Conservation (phyloP, 1,139 yeast genomes). For the Barnettozyma hawaiiensis region DNA sequence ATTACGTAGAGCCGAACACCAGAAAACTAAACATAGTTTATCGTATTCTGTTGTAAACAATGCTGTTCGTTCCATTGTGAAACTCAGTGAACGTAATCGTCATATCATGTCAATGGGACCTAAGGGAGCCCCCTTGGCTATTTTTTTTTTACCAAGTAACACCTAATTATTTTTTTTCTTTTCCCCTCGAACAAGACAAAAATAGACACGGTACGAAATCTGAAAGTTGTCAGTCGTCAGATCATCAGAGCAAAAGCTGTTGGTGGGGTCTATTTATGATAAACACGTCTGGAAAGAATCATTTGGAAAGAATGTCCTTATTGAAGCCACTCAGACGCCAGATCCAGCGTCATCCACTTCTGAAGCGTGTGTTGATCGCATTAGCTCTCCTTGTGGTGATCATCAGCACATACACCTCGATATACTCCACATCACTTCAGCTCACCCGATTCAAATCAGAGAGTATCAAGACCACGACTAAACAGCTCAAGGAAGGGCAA, state of each 20-base stretch:
- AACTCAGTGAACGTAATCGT: too few species aligned
- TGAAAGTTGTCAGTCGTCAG: not conserved
- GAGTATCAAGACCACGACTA: not conserved
- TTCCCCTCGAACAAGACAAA: too few species aligned
- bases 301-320: not conserved
- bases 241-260: not conserved
- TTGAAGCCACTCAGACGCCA: slow-evolving; percentile 2
- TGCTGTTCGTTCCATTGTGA: too few species aligned
- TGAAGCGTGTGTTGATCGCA: not conserved
- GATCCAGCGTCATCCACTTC: slow-evolving; percentile 2
- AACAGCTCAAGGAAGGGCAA: not conserved
- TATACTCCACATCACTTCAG: slow-evolving; percentile 1
- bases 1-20: too few species aligned
- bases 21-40: too few species aligned
- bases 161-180: too few species aligned
- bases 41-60: too few species aligned
- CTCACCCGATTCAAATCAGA: not conserved
- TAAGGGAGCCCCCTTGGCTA: too few species aligned
- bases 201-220: too few species aligned
- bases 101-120: too few species aligned
- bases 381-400: not conserved
- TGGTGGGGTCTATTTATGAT: not conserved
- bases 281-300: too few species aligned
- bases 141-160: too few species aligned
- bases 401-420: slow-evolving; percentile 5